Evolutionary conservation across 768 basidiomycete genomes (phyloP), one percentile per base, ranked within the genome.

Genomic region (Macrocybe gigantea): DNA sequence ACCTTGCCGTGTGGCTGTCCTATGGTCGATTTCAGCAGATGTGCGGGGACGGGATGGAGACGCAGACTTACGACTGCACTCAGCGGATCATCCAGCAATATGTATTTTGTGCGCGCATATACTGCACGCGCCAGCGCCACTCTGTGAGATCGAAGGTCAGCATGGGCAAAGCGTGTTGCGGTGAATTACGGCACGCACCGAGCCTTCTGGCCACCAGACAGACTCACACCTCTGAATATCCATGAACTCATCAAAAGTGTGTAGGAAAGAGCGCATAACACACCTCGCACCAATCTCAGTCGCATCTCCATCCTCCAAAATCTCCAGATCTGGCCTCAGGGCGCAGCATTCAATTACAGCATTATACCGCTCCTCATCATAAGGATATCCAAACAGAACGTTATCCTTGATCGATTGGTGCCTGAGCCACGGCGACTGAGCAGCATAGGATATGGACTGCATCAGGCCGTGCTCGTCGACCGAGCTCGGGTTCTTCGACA

Each of bases 311-410:
- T 93, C 84, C 48, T 94, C 89, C 1, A 97, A 64, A 8, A 93
- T 77, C 5, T 85, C 79, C 48, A 98, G 64, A 69, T 98, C 95
- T 0, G 86, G 80, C 30, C 61, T 68, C 45, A 98, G 64, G 1
- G 92, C 93, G 58, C 94, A 97, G 10, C 81, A 85, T 44, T 91
- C 83, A n/a, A 94, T 61, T 29, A 92, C 89, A 0, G 69, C 72
- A 7, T 83, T 66, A 54, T 93, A 93, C 42, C 89, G 71, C 52
- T 82, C 79, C 52, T 87, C 80, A 45, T 88, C 85, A 52, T 70
- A 79, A 1, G 82, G 80, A 53, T 78, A 77, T 0, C 87, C 88
- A 60, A 92, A 92, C 7, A 88, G 64, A 58, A 93, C 88, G 58
- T 93, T 92, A 36, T 85, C 83, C 53, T 75, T 80, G 61, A 92